Evolutionary conservation across 1,139 yeast genomes (phyloP), one percentile per base, ranked within the genome.

Genomic region (Pneumocystis jirovecii): DNA sequence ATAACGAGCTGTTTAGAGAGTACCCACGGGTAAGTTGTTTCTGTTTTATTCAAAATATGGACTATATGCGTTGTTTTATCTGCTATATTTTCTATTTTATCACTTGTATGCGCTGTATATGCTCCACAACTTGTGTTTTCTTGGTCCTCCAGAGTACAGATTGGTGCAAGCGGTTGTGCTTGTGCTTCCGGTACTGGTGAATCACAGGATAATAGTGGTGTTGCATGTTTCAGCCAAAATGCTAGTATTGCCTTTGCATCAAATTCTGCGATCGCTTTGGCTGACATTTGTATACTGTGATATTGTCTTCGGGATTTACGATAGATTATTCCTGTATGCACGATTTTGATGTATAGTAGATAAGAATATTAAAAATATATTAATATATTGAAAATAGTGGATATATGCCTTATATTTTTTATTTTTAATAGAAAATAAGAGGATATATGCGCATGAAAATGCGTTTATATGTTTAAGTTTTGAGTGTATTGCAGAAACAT

Each of bases 201-300:
- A 17, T 68, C 40, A 8, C 15, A 31, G 62, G 64, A 69, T 69
- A 65, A 73, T 67, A 73, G 75, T 42, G 76, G 77, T 7, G 78
- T 78, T 6, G 81, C 76, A 67, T 74, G 74, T 63, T 79, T 76
- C 67, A 78, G 71, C 69, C 74, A 79, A 73, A 78, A 77, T 25
- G 81, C 76, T 64, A 78, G 74, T 65, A 78, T 72, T 40, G 81
- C 81, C 71, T 78, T 78, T 59, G 81, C 81, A 71, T 78, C 81
- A 67, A 79, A 80, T 71, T 78, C 81, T 68, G 78, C 77, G 66
- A 78, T 79, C 29, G 81, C 76, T 70, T 78, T 78, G 40, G 81
- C 80, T 60, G 79, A 76, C 80, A 78, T 78, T 60, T 35, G 60
- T 40, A 17, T 29, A 34, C 6, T 59, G 19, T 25, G 34, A 5